A percentile compares a stretch with the other conserved stretches of the same genome.
Evolutionary conservation across 1,284 basidiomycete species (phyloP).

Genomic region (Cryptococcus sp.): DNA sequence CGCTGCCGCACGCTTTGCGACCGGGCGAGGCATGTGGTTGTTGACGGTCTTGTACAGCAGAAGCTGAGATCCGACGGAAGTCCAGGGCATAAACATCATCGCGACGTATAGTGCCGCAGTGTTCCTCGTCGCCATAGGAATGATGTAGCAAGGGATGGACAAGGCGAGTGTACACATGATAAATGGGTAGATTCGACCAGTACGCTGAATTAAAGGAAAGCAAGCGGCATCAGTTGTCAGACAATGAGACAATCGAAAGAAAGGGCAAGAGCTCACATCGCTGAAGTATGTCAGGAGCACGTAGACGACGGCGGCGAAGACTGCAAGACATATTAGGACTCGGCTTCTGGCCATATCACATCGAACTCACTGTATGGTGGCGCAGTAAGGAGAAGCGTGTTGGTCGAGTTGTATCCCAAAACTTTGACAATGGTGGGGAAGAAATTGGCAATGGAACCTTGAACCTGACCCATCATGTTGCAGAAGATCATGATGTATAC

Average conservation of each 20-base stretch:
- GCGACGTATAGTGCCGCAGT: constrained; percentile 40
- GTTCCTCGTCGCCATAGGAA: constrained; percentile 35
- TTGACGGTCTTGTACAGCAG: constrained; percentile 42
- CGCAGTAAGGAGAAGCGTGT: constrained; percentile 48
- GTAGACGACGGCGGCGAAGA: constrained; percentile 29
- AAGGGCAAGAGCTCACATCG: constrained; percentile 22
- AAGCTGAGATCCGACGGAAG: constrained; percentile 34
- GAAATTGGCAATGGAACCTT: constrained; percentile 36
- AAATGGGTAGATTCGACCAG: constrained; percentile 21
- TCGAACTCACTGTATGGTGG: constrained; percentile 39
- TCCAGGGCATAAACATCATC: constrained; percentile 40
- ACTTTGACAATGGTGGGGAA: constrained; percentile 43
- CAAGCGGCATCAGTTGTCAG: not conserved
- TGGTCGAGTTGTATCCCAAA: constrained; percentile 44
- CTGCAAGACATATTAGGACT: not conserved
- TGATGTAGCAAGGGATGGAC: constrained; percentile 30
- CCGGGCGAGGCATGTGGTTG: constrained; percentile 33
- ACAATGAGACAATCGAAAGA: not conserved
- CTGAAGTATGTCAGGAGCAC: constrained; percentile 24
- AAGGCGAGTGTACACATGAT: constrained; percentile 27
- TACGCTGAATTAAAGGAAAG: not conserved
- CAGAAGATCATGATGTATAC: constrained; percentile 29
- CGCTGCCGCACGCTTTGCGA: constrained; percentile 36
- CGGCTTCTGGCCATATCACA: too few relatives aligned
- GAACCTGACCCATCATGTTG: constrained; percentile 28